These are phyloP conservation scores for Guyanaporus albipodus DNA, from an alignment of 768 basidiomycete genomes.

Conservation along the genomic window DNA sequence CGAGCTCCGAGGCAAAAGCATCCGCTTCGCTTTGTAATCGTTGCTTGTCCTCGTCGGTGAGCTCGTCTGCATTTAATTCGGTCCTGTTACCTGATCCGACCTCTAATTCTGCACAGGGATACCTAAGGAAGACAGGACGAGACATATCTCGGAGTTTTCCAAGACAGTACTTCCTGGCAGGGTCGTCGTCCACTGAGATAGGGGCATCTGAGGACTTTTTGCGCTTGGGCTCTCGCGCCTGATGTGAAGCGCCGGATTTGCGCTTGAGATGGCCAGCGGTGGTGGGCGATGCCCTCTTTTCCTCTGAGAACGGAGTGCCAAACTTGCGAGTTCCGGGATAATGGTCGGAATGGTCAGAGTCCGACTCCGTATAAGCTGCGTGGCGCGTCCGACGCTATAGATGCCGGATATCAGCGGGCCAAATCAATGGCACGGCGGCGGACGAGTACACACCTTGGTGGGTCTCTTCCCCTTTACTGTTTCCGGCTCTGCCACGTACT, in stretches of 20 bases:
- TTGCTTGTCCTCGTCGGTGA: slow-evolving; percentile 58
- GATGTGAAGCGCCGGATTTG: slow-evolving; percentile 41
- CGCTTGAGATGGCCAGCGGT: slow-evolving; percentile 43
- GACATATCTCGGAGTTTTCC: slow-evolving; percentile 72
- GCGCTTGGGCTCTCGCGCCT: slow-evolving; percentile 43
- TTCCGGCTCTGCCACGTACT: slow-evolving; percentile 54
- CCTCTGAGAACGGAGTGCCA: slow-evolving; percentile 18
- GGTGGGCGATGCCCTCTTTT: slow-evolving; percentile 20
- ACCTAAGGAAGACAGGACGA: slow-evolving; percentile 63
- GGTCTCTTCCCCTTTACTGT: slow-evolving; percentile 32
- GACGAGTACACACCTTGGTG: slow-evolving; percentile 42
- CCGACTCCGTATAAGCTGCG: slow-evolving; percentile 36
- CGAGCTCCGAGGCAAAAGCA: slow-evolving; percentile 66
- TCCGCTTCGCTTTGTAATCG: slow-evolving; percentile 54
- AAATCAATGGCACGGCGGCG: slow-evolving; percentile 6
- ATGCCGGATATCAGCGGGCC: slow-evolving; percentile 13
- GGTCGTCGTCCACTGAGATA: slow-evolving; percentile 53
- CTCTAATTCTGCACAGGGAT: slow-evolving; percentile 50
- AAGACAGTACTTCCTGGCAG: slow-evolving; percentile 75
- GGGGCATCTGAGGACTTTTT: slow-evolving; percentile 42
- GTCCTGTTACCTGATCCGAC: slow-evolving; percentile 32
- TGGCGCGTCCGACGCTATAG: slow-evolving; percentile 44
- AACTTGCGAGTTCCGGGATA: slow-evolving; percentile 13
- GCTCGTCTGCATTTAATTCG: slow-evolving; percentile 47
- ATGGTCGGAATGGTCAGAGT: slow-evolving; percentile 41